These are phyloP conservation scores for Paxillus involutus DNA, from an alignment of 768 basidiomycete species.

Conservation along the genomic window DNA sequence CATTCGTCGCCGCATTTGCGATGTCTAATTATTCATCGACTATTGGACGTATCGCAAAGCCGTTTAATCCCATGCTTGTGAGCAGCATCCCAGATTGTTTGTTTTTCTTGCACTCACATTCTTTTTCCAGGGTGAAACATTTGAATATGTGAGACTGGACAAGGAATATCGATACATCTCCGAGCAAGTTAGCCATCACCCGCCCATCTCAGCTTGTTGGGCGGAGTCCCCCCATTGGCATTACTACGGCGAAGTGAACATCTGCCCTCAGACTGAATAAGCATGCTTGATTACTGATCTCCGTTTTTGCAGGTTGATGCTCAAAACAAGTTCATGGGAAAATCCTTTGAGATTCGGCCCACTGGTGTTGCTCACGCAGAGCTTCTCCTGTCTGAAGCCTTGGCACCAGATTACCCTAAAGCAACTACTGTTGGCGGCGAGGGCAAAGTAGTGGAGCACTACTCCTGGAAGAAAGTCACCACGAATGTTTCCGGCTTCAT, in stretches of 20 bases:
- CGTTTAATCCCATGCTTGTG: constrained; percentile 94
- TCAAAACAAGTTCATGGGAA: constrained; percentile 95
- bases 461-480: constrained; percentile 94
- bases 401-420: constrained; percentile 62
- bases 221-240: constrained; percentile 87
- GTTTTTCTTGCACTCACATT: background rate
- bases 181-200: constrained; percentile 97
- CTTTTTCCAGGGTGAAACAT: constrained; percentile 74
- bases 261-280: background rate
- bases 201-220: constrained; percentile 95
- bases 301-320: constrained; percentile 72
- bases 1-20: constrained; percentile 93
- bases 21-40: constrained; percentile 99
- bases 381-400: constrained; percentile 68
- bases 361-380: constrained; percentile 94
- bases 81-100: constrained; percentile 23
- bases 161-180: constrained; percentile 91
- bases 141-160: constrained; percentile 88
- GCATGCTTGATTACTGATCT: constrained; percentile 1
- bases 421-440: constrained; percentile 40
- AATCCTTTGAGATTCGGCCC: constrained; percentile 93
- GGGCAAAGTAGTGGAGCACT: constrained; percentile 81
- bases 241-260: constrained; percentile 80
- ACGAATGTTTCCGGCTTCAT: constrained; percentile 93
- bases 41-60: constrained; percentile 94